phyloP scores from a whole-genome alignment of 495 filamentous ascomycete species.

The Letharia columbiana region DNA sequence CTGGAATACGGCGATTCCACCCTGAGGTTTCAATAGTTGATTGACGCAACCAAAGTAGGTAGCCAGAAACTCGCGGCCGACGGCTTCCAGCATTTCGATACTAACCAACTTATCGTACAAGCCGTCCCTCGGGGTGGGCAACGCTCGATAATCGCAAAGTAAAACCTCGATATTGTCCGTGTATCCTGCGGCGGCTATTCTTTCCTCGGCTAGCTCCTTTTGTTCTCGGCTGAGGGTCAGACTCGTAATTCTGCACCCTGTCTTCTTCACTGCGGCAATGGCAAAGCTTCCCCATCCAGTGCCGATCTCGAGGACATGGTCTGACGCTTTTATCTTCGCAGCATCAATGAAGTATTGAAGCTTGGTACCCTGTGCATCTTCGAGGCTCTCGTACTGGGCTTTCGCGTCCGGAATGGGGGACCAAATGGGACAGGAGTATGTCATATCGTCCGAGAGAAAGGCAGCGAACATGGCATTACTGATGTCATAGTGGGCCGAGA shows the following conservation, averaged over 20 bases:
- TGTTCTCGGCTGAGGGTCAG: conserved; percentile 55
- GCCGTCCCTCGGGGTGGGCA: conserved; percentile 40
- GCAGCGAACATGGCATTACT: conserved; percentile 65
- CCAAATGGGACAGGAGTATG: conserved; percentile 69
- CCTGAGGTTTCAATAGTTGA: conserved; percentile 49
- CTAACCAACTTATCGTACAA: conserved; percentile 60
- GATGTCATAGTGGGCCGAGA: conserved; percentile 66
- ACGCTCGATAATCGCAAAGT: conserved; percentile 52
- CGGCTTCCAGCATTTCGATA: conserved; percentile 71
- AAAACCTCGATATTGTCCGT: conserved; percentile 46
- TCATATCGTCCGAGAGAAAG: conserved; percentile 66
- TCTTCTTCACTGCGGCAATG: conserved; percentile 50
- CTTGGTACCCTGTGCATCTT: conserved; percentile 59
- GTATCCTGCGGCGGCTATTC: conserved; percentile 46
- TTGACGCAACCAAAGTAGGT: conserved; percentile 54
- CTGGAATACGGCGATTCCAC: conserved; percentile 62
- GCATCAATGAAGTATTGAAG: conserved; percentile 52
- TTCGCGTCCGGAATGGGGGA: conserved; percentile 30
- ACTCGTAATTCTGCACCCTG: conserved; percentile 54
- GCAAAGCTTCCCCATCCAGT: conserved; percentile 64
- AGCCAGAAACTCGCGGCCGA: conserved; percentile 54
- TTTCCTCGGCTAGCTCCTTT: conserved; percentile 49
- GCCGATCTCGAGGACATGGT: conserved; percentile 62
- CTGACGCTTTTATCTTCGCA: conserved; percentile 48
- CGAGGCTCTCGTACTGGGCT: conserved; percentile 42